A percentile compares a stretch with the other conserved stretches of the same genome.
These are phyloP conservation scores for Phytophthora fragariae DNA, from an alignment of 352 stramenopile genomes.

Conservation along the genomic window DNA sequence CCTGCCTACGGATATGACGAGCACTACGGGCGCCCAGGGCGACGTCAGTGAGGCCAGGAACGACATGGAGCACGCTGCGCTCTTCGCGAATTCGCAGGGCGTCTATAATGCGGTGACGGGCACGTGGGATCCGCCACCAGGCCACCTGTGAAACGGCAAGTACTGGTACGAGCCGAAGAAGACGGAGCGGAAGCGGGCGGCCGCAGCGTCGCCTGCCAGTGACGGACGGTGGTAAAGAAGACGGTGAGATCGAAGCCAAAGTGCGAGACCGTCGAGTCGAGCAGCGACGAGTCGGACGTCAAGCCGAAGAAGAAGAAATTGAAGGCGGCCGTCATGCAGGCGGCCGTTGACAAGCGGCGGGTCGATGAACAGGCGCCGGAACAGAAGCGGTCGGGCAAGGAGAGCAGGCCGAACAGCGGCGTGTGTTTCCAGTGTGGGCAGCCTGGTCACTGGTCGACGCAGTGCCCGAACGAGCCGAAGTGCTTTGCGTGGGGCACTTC, in stretches of 20 bases:
- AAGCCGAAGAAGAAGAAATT: not conserved
- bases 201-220: not conserved
- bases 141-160: conserved; percentile 3
- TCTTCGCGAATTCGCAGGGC: conserved; percentile 11
- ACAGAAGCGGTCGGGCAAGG: not conserved
- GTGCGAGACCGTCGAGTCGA: not conserved
- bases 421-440: not conserved
- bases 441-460: not conserved
- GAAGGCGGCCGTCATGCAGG: conserved; percentile 1
- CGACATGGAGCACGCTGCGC: not conserved
- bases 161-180: conserved; percentile 2
- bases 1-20: not conserved
- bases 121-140: not conserved
- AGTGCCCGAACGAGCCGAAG: not conserved
- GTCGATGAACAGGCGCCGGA: not conserved
- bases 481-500: conserved; percentile 12
- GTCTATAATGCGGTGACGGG: not conserved
- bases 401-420: not conserved
- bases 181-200: not conserved
- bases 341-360: not conserved
- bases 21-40: not conserved
- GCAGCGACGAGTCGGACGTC: not conserved
- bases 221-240: not conserved
- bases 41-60: not conserved
- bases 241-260: not conserved